Evolutionary conservation across 2,329 filamentous ascomycete species (phyloP), one percentile per base, ranked within the genome.

Genomic region (Cercospora zeina): DNA sequence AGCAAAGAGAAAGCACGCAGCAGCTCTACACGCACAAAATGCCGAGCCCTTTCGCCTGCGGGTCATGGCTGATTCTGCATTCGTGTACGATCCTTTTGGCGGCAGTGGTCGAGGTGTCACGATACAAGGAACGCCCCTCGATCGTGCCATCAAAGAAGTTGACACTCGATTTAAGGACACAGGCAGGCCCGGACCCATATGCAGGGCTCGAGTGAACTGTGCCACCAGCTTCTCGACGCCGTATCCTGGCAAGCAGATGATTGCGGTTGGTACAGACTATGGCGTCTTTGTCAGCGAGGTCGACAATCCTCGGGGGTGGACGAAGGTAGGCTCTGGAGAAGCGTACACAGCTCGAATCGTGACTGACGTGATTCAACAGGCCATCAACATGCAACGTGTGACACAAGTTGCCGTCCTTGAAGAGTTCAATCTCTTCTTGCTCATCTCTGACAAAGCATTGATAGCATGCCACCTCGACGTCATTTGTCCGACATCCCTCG

Each of bases 321-420:
- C 82, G 63, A 89, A 90, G 80, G 92, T 96, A 82, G 81, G 86
- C 79, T 5, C 58, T 42, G 39, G 36, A 6, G 9, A 13, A 19
- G 8, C 51, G 11, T 19, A 11, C 19, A 14, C 30, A 1, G 30
- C 31, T 33, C 11, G 21, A 9, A 3, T 6, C 31, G 3, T 21
- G 63, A 59, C 70, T 80, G 72, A 80, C 67, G 30, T 71, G 31
- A 42, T 8, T 54, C 51, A 50, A 58, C 71, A 96, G 89, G 87
- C 90, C 7, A 91, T 97, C 24, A 85, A 87, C 73, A 86, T 87
- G 68, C 80, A 80, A 50, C 86, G 87, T 61, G 93, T 99, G 14
- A 96, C 93, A 1, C 95, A 99, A 74, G 90, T 99, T 53, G 89
- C 95, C 0, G 90, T 99, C 0, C 85, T 99, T 6, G 96, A 99